Percentiles rank a stretch among this genome's conserved stretches.
phyloP scores from a whole-genome alignment of 2,329 filamentous ascomycete species.

The Parastagonospora avenae region DNA sequence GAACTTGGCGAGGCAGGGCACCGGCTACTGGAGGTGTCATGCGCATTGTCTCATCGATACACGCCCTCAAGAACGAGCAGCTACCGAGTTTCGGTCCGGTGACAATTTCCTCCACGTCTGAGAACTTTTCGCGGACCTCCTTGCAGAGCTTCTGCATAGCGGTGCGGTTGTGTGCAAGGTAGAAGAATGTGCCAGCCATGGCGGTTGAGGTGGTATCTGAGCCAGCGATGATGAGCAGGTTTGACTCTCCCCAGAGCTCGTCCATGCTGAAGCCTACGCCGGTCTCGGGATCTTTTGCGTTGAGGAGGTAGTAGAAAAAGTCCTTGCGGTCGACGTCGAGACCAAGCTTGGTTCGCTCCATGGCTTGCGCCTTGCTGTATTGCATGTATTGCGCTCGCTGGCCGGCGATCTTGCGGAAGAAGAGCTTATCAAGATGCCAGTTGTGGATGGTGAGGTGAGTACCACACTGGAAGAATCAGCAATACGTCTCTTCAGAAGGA shows the following conservation, averaged over 20 bases:
- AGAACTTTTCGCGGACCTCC: constrained; percentile 42
- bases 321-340: constrained; percentile 51
- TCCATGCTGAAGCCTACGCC: constrained; percentile 50
- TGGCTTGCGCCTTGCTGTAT: constrained; percentile 50
- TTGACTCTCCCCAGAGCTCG: constrained; percentile 57
- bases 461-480: constrained; percentile 41
- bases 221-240: constrained; percentile 56
- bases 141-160: constrained; percentile 39
- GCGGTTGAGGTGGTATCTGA: constrained; percentile 53
- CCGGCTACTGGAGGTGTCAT: constrained; percentile 48
- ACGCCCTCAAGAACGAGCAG: constrained; percentile 45
- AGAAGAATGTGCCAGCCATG: constrained; percentile 51
- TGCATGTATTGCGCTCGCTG: constrained; percentile 50
- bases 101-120: constrained; percentile 46
- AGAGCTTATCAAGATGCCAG: constrained; percentile 50
- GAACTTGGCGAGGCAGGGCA: constrained; percentile 45
- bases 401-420: constrained; percentile 52
- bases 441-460: constrained; percentile 52
- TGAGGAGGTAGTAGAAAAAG: constrained; percentile 55
- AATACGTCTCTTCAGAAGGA: not conserved
- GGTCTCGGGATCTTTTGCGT: constrained; percentile 55
- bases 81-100: constrained; percentile 39
- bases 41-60: constrained; percentile 50
- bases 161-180: constrained; percentile 49
- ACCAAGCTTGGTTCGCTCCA: constrained; percentile 50